Percentiles rank a stretch among this genome's conserved stretches.
These are phyloP conservation scores for Euphorbia pulcherrima DNA, from an alignment of 345 rosid genomes.

Conservation along the genomic window DNA sequence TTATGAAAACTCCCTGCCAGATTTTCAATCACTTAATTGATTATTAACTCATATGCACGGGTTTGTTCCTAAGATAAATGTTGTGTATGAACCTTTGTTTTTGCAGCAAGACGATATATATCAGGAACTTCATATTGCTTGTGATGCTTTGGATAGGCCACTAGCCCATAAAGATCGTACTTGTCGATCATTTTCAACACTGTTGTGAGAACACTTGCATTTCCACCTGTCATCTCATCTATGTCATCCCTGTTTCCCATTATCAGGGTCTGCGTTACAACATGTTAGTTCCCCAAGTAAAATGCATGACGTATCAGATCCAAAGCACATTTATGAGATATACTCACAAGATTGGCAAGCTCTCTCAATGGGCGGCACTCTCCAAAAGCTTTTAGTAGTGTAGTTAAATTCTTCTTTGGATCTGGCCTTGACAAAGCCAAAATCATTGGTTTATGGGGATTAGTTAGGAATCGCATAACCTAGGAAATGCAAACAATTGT, in stretches of 20 bases:
- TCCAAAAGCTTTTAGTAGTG: constrained; percentile 89
- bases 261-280: constrained; percentile 59
- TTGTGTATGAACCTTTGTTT: constrained; percentile 56
- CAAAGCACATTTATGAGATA: not conserved
- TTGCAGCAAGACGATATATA: constrained; percentile 85
- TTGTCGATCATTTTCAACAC: constrained; percentile 83
- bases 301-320: not conserved
- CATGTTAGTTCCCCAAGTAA: constrained; percentile 3
- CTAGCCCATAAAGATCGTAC: constrained; percentile 88
- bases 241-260: constrained; percentile 95
- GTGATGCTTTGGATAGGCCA: constrained; percentile 96
- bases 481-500: constrained; percentile 18
- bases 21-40: constrained; percentile 13
- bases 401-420: constrained; percentile 93
- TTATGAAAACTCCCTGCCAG: constrained; percentile 87
- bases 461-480: constrained; percentile 90
- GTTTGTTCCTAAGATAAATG: not conserved
- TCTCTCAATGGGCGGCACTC: constrained; percentile 86
- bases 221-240: constrained; percentile 77
- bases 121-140: constrained; percentile 95
- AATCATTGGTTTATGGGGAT: constrained; percentile 95
- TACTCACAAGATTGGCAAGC: constrained; percentile 86
- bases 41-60: constrained; percentile 8
- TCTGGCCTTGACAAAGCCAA: constrained; percentile 96
- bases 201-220: constrained; percentile 72